Conservation (phyloP, 148 eudicot species). For the Chenopodium album region DNA sequence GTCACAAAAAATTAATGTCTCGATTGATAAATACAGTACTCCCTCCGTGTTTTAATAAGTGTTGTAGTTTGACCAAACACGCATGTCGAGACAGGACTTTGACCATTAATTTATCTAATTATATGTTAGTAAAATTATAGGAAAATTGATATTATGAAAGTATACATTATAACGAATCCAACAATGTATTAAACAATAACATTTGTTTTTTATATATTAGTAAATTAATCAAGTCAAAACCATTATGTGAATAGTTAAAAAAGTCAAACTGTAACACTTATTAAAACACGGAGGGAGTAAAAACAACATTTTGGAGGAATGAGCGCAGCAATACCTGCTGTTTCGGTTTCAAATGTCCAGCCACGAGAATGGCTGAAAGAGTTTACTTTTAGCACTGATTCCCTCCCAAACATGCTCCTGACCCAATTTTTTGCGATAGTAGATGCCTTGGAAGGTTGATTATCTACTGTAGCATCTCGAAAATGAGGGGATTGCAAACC, state of each 20-base stretch:
- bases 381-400: conserved; percentile 45
- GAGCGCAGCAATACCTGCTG: conserved; percentile 14
- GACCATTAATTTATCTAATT: too few species aligned
- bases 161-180: too few species aligned
- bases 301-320: background rate
- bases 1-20: background rate
- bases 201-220: too few species aligned
- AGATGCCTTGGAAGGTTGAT: conserved; percentile 73
- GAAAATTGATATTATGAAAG: too few species aligned
- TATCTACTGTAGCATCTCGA: conserved; percentile 55
- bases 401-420: conserved; percentile 93
- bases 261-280: too few species aligned
- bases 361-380: conserved; percentile 65
- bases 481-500: conserved; percentile 64
- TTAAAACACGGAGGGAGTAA: background rate
- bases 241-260: too few species aligned
- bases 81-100: too few species aligned
- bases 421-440: conserved; percentile 86
- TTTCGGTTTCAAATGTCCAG: conserved; percentile 51
- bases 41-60: too few species aligned
- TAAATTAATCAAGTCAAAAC: too few species aligned
- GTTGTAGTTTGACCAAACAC: too few species aligned
- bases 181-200: too few species aligned
- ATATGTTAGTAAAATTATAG: too few species aligned
- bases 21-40: background rate